Evolutionary conservation across 2,329 filamentous ascomycete species (phyloP).

Genomic region (Aspergillus nomiae): DNA sequence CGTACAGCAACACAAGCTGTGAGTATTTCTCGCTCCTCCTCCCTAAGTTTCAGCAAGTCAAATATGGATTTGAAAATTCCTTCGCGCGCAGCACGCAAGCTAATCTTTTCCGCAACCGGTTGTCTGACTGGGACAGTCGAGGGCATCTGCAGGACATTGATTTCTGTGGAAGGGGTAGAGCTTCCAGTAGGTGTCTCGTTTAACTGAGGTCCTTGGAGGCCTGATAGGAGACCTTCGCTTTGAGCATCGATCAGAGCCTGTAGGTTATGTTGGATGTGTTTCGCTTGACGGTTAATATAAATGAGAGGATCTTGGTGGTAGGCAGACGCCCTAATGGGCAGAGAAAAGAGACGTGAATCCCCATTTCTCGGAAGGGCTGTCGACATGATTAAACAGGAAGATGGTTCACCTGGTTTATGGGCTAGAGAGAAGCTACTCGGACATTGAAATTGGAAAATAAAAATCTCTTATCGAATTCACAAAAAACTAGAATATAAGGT

Average conservation of each 20-base stretch:
- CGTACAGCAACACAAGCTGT: slow-evolving; percentile 49
- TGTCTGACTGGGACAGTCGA: slow-evolving; percentile 43
- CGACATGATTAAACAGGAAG: slow-evolving; percentile 30
- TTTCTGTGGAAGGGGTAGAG: slow-evolving; percentile 36
- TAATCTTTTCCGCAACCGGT: slow-evolving; percentile 48
- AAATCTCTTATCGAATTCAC: background rate
- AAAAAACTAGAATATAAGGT: background rate
- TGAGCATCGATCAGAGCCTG: slow-evolving; percentile 64
- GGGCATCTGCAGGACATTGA: slow-evolving; percentile 32
- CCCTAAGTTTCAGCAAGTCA: slow-evolving; percentile 57
- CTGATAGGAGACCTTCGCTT: slow-evolving; percentile 58
- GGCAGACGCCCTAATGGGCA: slow-evolving; percentile 33
- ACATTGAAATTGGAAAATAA: background rate
- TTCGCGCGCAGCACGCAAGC: slow-evolving; percentile 55
- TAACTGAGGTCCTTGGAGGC: slow-evolving; percentile 41
- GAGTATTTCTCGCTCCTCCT: slow-evolving; percentile 57
- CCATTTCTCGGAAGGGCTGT: slow-evolving; percentile 27
- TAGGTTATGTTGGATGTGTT: slow-evolving; percentile 58
- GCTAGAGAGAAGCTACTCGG: background rate
- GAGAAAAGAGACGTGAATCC: slow-evolving; percentile 26
- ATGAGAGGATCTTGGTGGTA: slow-evolving; percentile 48
- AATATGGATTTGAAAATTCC: slow-evolving; percentile 61
- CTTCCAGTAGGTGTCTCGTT: slow-evolving; percentile 51
- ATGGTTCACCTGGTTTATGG: slow-evolving; percentile 2
- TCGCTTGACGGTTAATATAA: slow-evolving; percentile 55